Percentiles rank a stretch among this genome's conserved stretches.
phyloP scores from a whole-genome alignment of 148 eudicot genomes.

The Silene conica region DNA sequence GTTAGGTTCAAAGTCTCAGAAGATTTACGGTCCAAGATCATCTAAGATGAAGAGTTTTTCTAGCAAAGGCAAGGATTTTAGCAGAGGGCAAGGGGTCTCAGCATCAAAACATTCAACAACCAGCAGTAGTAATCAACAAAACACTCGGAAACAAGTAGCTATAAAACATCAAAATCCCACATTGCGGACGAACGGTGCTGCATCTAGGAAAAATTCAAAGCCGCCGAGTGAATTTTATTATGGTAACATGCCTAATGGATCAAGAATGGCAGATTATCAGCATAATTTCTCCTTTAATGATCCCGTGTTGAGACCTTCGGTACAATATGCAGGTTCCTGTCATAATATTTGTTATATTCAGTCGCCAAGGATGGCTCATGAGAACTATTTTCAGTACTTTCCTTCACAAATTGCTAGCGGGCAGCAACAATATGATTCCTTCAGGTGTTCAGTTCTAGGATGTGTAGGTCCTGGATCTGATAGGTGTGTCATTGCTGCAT shows the following conservation, averaged over 20 bases:
- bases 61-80: constrained; percentile 24
- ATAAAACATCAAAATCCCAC: constrained; percentile 18
- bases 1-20: constrained; percentile 45
- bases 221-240: constrained; percentile 18
- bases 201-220: constrained; percentile 28
- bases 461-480: constrained; percentile 27
- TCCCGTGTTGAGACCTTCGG: constrained; percentile 6
- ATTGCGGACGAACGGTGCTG: constrained; percentile 17
- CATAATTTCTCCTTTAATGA: constrained; percentile 11
- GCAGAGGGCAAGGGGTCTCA: constrained; percentile 18
- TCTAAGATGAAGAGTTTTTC: constrained; percentile 27
- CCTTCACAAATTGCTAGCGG: constrained; percentile 6
- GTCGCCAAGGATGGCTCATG: neutral
- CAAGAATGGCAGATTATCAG: neutral
- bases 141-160: constrained; percentile 15
- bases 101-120: constrained; percentile 12
- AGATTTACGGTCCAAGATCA: constrained; percentile 23
- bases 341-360: constrained; percentile 12
- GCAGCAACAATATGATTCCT: constrained; percentile 7
- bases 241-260: constrained; percentile 19
- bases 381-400: constrained; percentile 3
- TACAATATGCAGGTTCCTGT: constrained; percentile 7
- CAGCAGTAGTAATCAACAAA: constrained; percentile 9
- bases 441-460: constrained; percentile 27
- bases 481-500: constrained; percentile 28